Base-by-base conservation (phyloP, 1,284 basidiomycete genomes). In the Nidula niveotomentosa region DNA sequence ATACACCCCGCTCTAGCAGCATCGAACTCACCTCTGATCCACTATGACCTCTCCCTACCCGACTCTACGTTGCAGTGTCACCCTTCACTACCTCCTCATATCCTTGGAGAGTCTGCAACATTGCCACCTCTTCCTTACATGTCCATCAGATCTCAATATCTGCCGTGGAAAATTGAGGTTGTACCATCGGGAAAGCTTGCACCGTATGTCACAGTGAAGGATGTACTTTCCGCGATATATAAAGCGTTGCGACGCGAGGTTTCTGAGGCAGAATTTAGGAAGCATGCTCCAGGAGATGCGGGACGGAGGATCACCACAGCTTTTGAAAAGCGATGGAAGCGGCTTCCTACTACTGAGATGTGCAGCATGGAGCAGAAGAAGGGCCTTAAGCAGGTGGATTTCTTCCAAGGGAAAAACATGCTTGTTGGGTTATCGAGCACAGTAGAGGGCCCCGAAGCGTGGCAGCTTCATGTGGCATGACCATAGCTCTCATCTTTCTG, bases 381-480 rank as follows among this genome's bases (percentile, higher is more conserved):
- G 60, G 77, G 78, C 0, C 59, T 81, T 9, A 76, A 75, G 55
- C 68, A 75, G 34, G 69, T 80, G 0, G 78, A 80, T 57, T 75
- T 81, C 56, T 60, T 81, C 51, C 65, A 66, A 34, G 70, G 69
- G 33, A 65, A 65, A 18, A 73, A 65, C 15, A 63, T 56, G 9
- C 79, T 79, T 59, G 62, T 66, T 56, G 78, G 78, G 12, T 59
- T 74, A 17, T 62, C 61, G n/a, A 57, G 58, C 12, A 63, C 65
- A 12, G 59, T 62, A 39, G 56, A 63, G 23, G 65, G 66, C 1
- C 44, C 57, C 0, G 62, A 65, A 30, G 59, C 66, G 44, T 70
- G 66, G 69, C 58, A 60, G 23, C 59, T 71, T 35, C 56, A 66
- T 47, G 61, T 69, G 41, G 55, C 60, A 36, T 71, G 58, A 68